Evolutionary conservation across 208 protist species (phyloP).

Genomic region (Acanthamoeba sp.): DNA sequence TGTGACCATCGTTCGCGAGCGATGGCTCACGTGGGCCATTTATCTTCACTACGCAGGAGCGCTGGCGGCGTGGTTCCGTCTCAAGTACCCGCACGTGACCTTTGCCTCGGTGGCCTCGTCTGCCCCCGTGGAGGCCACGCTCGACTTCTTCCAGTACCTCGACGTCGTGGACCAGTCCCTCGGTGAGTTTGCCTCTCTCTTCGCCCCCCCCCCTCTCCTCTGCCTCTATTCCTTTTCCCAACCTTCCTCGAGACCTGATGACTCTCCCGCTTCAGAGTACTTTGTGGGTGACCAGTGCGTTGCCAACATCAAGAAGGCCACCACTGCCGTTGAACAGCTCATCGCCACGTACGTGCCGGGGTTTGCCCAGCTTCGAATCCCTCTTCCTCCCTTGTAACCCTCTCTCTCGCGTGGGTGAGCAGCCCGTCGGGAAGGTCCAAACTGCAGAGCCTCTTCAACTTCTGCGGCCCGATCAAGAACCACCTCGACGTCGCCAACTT

Average conservation of each 20-base stretch:
- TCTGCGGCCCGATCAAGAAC: neutral
- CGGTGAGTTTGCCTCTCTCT: too few relatives aligned
- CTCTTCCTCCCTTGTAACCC: neutral
- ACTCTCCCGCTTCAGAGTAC: neutral
- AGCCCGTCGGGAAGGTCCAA: neutral
- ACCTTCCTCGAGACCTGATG: too few relatives aligned
- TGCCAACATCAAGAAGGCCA: conserved; percentile 35
- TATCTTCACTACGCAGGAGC: neutral
- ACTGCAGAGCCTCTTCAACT: conserved; percentile 15
- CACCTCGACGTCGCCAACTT: conserved; percentile 31
- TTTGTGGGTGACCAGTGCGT: conserved; percentile 56
- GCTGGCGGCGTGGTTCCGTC: conserved; percentile 73
- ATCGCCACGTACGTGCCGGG: neutral
- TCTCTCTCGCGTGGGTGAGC: neutral
- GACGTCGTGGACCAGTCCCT: conserved; percentile 74
- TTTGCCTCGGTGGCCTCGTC: conserved; percentile 68
- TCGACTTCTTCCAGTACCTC: conserved; percentile 74
- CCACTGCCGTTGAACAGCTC: neutral
- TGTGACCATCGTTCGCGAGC: neutral
- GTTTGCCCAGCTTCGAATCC: neutral
- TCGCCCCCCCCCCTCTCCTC: too few relatives aligned
- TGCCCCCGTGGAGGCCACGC: conserved; percentile 68
- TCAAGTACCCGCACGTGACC: conserved; percentile 73
- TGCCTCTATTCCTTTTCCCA: neutral
- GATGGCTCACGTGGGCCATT: too few relatives aligned